A percentile compares a stretch with the other conserved stretches of the same genome.
Conservation (phyloP, 768 basidiomycete genomes). For the Flagelloscypha sp. region DNA sequence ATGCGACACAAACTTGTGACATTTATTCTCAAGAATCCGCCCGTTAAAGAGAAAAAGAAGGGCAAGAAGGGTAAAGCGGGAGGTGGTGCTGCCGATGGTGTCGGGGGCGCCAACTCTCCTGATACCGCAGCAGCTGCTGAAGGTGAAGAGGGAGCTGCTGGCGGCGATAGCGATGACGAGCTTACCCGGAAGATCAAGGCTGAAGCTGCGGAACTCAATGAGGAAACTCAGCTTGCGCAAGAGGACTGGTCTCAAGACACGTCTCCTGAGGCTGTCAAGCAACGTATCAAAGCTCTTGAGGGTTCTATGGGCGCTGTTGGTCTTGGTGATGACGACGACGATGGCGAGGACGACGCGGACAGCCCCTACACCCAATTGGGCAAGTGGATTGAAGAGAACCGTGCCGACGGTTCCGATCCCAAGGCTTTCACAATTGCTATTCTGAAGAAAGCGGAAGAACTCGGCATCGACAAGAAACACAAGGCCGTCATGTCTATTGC, state of each 20-base stretch:
- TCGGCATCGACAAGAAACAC: constrained; percentile 93
- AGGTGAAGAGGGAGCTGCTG: constrained; percentile 34
- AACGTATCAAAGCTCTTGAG: constrained; percentile 69
- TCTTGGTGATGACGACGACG: constrained; percentile 65
- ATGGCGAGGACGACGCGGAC: constrained; percentile 79
- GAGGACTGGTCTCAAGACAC: constrained; percentile 94
- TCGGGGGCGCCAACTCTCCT: constrained; percentile 31
- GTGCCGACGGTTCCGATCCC: constrained; percentile 34
- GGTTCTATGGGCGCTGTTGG: constrained; percentile 43
- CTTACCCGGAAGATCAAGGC: constrained; percentile 87
- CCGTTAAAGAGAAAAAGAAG: constrained; percentile 75
- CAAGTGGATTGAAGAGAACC: constrained; percentile 75
- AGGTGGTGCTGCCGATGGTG: constrained; percentile 36
- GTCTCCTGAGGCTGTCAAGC: constrained; percentile 79
- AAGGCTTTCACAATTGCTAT: constrained; percentile 57
- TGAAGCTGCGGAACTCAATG: constrained; percentile 71
- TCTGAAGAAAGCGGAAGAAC: constrained; percentile 82
- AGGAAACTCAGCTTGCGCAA: constrained; percentile 48
- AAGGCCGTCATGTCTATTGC: constrained; percentile 78
- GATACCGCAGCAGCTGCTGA: constrained; percentile 31
- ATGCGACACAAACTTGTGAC: constrained; percentile 96
- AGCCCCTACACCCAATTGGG: constrained; percentile 83
- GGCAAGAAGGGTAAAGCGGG: constrained; percentile 48
- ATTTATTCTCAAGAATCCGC: constrained; percentile 97
- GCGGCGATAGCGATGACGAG: constrained; percentile 79